Base-by-base conservation (phyloP, 495 filamentous ascomycete genomes). In the Annulohypoxylon moriforme region DNA sequence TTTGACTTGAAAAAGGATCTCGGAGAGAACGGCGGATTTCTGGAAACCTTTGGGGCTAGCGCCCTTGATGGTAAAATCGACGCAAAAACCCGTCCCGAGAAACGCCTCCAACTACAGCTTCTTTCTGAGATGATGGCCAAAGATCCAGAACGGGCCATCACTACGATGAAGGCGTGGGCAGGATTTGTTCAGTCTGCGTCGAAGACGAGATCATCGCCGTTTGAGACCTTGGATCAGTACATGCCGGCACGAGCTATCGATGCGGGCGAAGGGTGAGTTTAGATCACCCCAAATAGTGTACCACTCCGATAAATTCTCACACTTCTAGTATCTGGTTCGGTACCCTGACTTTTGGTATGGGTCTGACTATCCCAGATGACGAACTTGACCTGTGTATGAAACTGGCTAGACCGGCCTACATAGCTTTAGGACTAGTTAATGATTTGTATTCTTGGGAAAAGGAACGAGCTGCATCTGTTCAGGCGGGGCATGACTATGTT, bases 41-140 rank as follows among this genome's bases (percentile, higher is more conserved):
- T 55, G 29, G 50, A 55, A 29, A 20, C 50, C 11, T 55, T 55
- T 10, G 50, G 50, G 16, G 50, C 50, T 20, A 14, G 29, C n/a
- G 50, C 50, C 20, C 50, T 55, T 13, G 50, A 55, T 1, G 25
- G 16, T 13, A 55, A 55, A 29, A 24, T 34, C n/a, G 27, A 55
- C 16, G n/a, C 29, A 6, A 55, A 55, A 34, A 3, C 50, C n/a
- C 50, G 50, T 0, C 50, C 50, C n/a, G 50, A 55, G 16, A 55
- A 55, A 34, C 25, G 50, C 0, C 50, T 55, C n/a, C 50, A 55
- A 29, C 5, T 16, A 10, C 50, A 55, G 10, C 14, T 55, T 34
- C 50, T 55, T n/a, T 55, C 50, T 11, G 50, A 55, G 50, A 55
- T 55, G 50, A 55, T 55, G 50, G 50, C 50, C 27, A 55, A 55